Base-by-base conservation (phyloP, 2,329 filamentous ascomycete species). In the Gaeumannomyces tritici region DNA sequence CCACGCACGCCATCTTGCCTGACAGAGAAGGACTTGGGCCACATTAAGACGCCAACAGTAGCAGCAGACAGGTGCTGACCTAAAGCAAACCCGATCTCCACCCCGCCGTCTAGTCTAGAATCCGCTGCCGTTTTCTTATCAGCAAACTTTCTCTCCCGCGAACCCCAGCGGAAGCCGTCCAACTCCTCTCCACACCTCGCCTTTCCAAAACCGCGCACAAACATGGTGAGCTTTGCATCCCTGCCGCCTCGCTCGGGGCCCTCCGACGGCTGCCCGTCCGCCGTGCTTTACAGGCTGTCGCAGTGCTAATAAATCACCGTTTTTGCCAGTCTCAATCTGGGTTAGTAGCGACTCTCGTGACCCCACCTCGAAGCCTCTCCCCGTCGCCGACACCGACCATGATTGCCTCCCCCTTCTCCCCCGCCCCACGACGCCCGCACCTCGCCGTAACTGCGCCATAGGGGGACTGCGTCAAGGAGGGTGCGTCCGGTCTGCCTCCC, bases 261-360 rank as follows among this genome's bases (percentile, higher is more conserved):
- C 58, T 12, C 21, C 26, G 58, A 35, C 24, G 57, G 15, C 31
- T 8, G 13, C 29, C n/a, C n/a, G n/a, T n/a, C n/a, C n/a, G 7
- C 21, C 11, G 4, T 24, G 13, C 51, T 15, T 42, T 51, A 8
- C 4, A n/a, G 15, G 11, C 18, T 29, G 13, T 12, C 13, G 8
- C 8, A 35, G 29, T 59, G 31, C 26, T 47, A 24, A 42, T 28
- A 13, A 59, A 59, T 51, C 26, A 1, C 26, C 0, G 4, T 24
- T n/a, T 51, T 64, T 21, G 60, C 55, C 69, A 88, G 85, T 87
- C 85, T 86, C 83, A 86, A 83, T 87, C 85, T 75, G 85, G 85
- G 85, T 88, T 79, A 75, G 83, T 85, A 65, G 55, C 60, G 7
- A 29, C 29, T 27, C 21, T 56, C 55, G 33, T 33, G 47, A 55